A percentile compares a stretch with the other conserved stretches of the same genome.
Conservation (phyloP, 1,284 basidiomycete genomes). For the Cryptococcus sp. region DNA sequence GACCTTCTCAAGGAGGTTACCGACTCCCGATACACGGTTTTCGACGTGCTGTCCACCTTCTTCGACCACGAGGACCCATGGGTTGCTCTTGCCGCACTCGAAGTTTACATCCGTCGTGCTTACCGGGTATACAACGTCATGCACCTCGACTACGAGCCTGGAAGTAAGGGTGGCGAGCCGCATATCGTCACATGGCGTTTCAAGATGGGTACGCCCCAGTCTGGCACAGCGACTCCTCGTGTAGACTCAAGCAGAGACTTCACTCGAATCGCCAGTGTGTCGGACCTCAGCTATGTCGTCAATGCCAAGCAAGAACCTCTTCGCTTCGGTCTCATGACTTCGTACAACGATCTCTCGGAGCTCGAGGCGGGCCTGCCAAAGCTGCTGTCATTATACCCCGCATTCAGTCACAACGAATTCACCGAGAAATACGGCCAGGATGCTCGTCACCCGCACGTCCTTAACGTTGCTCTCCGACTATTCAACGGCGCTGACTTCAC, state of each 20-base stretch:
- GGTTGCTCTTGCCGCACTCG: conserved; percentile 87
- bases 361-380: conserved; percentile 72
- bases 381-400: conserved; percentile 62
- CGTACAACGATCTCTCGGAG: conserved; percentile 74
- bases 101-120: conserved; percentile 88
- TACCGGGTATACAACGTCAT: conserved; percentile 94
- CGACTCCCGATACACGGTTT: conserved; percentile 95
- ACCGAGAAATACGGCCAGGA: conserved; percentile 71
- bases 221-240: conserved; percentile 80
- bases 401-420: conserved; percentile 72
- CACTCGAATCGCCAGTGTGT: conserved; percentile 78
- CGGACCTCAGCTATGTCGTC: conserved; percentile 89
- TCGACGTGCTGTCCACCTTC: conserved; percentile 94
- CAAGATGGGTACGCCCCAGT: conserved; percentile 77
- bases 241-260: conserved; percentile 59
- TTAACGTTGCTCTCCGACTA: conserved; percentile 88
- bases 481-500: conserved; percentile 73
- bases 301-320: conserved; percentile 78
- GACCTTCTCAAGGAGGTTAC: conserved; percentile 90
- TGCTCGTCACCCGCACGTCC: conserved; percentile 79
- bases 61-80: conserved; percentile 84
- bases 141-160: conserved; percentile 91
- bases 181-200: conserved; percentile 88
- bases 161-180: conserved; percentile 78
- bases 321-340: conserved; percentile 84